Evolutionary conservation across 306 rosid species (phyloP), one percentile per base, ranked within the genome.

Genomic region (Sechiopsis laciniata): DNA sequence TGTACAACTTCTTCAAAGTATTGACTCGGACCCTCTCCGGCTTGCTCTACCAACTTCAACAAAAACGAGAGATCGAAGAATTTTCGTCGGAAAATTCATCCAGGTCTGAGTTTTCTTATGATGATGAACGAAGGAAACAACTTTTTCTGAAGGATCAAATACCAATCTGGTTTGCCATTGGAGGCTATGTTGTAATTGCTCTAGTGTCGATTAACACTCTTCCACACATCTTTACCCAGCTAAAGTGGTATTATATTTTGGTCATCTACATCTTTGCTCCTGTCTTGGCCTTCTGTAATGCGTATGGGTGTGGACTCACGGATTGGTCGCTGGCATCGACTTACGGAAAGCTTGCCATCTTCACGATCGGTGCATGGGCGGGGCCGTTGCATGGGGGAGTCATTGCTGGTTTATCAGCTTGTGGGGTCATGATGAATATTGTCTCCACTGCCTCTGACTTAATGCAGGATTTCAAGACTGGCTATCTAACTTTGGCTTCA

Each of bases 381-480:
- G 85, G 87, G 45, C 10, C 84, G 4, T 62, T 82, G 12, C 69
- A 69, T 22, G 87, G 87, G 26, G 85, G 87, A 8, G 83, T 84
- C 74, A 40, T 84, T 76, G 85, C 87, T 35, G 85, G 87, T 14
- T 64, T 84, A 29, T 80, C 84, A n/a, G 87, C 87, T 2, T 84
- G 87, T 24, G 87, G 87, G 19, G 87, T 84, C 51, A 81, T 84
- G 87, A 84, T 84, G 87, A 84, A 84, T 70, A 84, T 84, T 5
- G 87, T 84, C 75, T 61, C 87, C 7, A 84, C 85, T 48, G 84
- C 87, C 59, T 84, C 87, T 24, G 87, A 84, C 51, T 37, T 84
- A 45, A 81, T 70, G 22, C 87, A 84, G 50, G 87, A 84, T 78
- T 84, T 84, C 81, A 84, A 84, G 75, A 84, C 87, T 5, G 87